phyloP scores from a whole-genome alignment of 2,329 filamentous ascomycete genomes.

The Pestalotiopsis sp. region DNA sequence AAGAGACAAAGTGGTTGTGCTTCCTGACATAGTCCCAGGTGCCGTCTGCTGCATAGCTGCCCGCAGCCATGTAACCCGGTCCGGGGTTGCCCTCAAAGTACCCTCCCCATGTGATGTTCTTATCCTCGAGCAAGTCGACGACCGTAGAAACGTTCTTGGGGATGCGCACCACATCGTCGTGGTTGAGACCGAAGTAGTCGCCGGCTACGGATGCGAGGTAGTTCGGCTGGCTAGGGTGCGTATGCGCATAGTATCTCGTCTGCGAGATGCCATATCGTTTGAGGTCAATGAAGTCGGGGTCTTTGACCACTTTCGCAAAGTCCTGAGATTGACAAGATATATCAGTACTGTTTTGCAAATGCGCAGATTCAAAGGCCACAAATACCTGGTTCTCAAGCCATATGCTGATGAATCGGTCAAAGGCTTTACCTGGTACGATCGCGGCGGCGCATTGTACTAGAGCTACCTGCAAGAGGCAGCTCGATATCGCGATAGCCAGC shows the following conservation, averaged over 20 bases:
- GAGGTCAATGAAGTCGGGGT: slow-evolving; percentile 42
- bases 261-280: slow-evolving; percentile 46
- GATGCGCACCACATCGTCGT: slow-evolving; percentile 45
- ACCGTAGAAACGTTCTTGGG: slow-evolving; percentile 48
- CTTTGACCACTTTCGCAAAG: slow-evolving; percentile 41
- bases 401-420: slow-evolving; percentile 46
- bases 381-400: slow-evolving; percentile 47
- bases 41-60: slow-evolving; percentile 34
- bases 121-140: slow-evolving; percentile 46
- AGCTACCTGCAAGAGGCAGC: slow-evolving; percentile 16
- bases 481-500: slow-evolving; percentile 7
- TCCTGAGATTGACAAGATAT: slow-evolving; percentile 34
- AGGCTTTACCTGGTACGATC: slow-evolving; percentile 38
- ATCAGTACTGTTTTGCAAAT: background rate
- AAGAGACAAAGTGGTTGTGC: slow-evolving; percentile 46
- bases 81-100: slow-evolving; percentile 49
- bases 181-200: slow-evolving; percentile 51
- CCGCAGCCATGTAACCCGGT: slow-evolving; percentile 48
- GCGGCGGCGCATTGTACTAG: slow-evolving; percentile 18
- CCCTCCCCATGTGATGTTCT: slow-evolving; percentile 43
- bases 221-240: slow-evolving; percentile 45
- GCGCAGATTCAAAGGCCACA: background rate
- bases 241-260: slow-evolving; percentile 48
- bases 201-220: slow-evolving; percentile 48
- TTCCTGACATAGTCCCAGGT: slow-evolving; percentile 42